A percentile compares a stretch with the other conserved stretches of the same genome.
These are phyloP conservation scores for Pestalotiopsis fici DNA, from an alignment of 2,329 filamentous ascomycete genomes.

Conservation along the genomic window DNA sequence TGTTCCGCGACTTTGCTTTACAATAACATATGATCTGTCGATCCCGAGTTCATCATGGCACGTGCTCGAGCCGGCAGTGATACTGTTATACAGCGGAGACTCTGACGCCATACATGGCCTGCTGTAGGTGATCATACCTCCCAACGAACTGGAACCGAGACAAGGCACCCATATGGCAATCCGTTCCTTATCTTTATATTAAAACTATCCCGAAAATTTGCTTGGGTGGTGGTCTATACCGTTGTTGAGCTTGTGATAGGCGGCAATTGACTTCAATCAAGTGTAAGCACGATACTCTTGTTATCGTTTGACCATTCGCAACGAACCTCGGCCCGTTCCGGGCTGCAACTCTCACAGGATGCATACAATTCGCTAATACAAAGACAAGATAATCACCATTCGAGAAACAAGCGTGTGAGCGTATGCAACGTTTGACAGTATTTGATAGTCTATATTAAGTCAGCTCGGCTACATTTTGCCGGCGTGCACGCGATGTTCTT, in stretches of 20 bases:
- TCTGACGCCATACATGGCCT: not conserved
- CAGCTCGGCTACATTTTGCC: not conserved
- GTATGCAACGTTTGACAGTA: not conserved
- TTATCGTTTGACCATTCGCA: too few relatives aligned
- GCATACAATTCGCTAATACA: too few relatives aligned
- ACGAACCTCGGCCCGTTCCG: too few relatives aligned
- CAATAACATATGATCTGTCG: not conserved
- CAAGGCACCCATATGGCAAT: not conserved
- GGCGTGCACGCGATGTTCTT: not conserved
- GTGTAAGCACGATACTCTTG: too few relatives aligned
- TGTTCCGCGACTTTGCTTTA: not conserved
- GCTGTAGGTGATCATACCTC: not conserved
- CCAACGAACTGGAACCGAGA: not conserved
- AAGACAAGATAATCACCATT: too few relatives aligned
- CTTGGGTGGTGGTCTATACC: too few relatives aligned
- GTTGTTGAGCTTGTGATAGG: too few relatives aligned
- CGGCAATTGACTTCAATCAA: too few relatives aligned
- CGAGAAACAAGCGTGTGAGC: too few relatives aligned
- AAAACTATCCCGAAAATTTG: not conserved
- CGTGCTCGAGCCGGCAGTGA: not conserved
- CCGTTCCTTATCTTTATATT: not conserved
- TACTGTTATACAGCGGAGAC: not conserved
- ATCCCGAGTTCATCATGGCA: not conserved
- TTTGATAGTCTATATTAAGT: not conserved
- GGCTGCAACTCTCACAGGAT: too few relatives aligned